A percentile compares a stretch with the other conserved stretches of the same genome.
Conservation (phyloP, 2,329 filamentous ascomycete genomes). For the Zymoseptoria pseudotritici region DNA sequence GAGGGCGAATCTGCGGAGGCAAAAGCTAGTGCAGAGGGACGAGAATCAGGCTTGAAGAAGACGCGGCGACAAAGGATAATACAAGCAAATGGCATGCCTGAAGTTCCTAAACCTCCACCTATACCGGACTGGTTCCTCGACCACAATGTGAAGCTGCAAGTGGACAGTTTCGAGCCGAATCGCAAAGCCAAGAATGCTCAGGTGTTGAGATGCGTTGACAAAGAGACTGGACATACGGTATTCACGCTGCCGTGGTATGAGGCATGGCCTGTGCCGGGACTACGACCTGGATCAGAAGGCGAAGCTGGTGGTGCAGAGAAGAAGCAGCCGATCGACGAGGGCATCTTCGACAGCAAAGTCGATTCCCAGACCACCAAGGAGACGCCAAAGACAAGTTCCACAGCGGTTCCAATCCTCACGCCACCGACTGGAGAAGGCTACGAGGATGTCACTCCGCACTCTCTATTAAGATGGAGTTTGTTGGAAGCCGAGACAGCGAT, state of each 20-base stretch:
- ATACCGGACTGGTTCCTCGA: constrained; percentile 33
- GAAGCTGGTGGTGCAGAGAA: neutral
- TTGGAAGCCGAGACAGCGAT: constrained; percentile 24
- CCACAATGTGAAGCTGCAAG: constrained; percentile 28
- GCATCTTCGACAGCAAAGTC: constrained; percentile 19
- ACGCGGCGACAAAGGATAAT: constrained; percentile 13
- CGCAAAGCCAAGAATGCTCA: constrained; percentile 11
- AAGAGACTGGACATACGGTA: constrained; percentile 25
- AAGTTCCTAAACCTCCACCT: constrained; percentile 26
- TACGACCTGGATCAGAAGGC: constrained; percentile 1
- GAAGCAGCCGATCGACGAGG: constrained; percentile 12
- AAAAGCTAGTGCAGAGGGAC: constrained; percentile 6
- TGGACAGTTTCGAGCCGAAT: constrained; percentile 9
- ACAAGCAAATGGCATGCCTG: constrained; percentile 3
- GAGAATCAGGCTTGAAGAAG: constrained; percentile 12
- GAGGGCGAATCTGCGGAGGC: constrained; percentile 6
- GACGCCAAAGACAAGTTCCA: neutral
- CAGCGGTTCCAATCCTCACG: neutral
- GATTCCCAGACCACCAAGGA: neutral
- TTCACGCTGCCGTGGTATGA: constrained; percentile 25
- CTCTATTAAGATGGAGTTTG: constrained; percentile 15
- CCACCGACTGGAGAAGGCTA: constrained; percentile 7
- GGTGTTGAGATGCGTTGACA: constrained; percentile 24
- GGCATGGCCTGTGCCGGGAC: constrained; percentile 12
- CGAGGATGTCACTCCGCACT: constrained; percentile 12